These are phyloP conservation scores for Hypoxylon perforatum DNA, from an alignment of 495 filamentous ascomycete genomes.

Conservation along the genomic window DNA sequence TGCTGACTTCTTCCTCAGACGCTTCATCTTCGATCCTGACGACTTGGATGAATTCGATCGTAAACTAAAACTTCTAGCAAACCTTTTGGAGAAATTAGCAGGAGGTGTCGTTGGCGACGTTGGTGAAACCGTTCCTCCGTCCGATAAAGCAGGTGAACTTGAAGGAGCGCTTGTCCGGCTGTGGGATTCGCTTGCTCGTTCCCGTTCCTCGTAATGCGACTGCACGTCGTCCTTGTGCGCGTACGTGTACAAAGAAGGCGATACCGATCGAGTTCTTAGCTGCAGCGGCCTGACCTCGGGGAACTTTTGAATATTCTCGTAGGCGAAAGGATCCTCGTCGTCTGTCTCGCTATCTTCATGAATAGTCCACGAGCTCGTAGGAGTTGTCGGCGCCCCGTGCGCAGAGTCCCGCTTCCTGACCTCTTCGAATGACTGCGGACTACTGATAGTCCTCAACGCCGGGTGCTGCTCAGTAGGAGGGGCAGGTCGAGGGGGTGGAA, in stretches of 20 bases:
- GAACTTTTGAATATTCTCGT: constrained; percentile 48
- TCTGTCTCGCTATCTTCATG: constrained; percentile 54
- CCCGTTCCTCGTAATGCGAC: neutral
- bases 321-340: constrained; percentile 42
- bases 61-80: constrained; percentile 54
- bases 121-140: constrained; percentile 40
- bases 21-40: constrained; percentile 39
- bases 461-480: constrained; percentile 61
- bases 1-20: constrained; percentile 49
- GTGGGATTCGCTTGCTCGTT: constrained; percentile 47
- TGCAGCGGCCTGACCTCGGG: constrained; percentile 37
- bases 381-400: constrained; percentile 60
- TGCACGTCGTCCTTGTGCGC: constrained; percentile 16
- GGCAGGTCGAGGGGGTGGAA: constrained; percentile 53
- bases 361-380: constrained; percentile 58
- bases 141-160: constrained; percentile 32
- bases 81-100: constrained; percentile 47
- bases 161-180: constrained; percentile 43
- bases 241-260: constrained; percentile 42
- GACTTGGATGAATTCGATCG: constrained; percentile 43
- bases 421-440: constrained; percentile 37
- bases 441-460: constrained; percentile 53
- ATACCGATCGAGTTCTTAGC: constrained; percentile 35
- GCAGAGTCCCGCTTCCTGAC: constrained; percentile 64
- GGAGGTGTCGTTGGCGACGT: constrained; percentile 48